Evolutionary conservation across 1,284 basidiomycete genomes (phyloP).

Genomic region (Hypsizygus ulmarius): DNA sequence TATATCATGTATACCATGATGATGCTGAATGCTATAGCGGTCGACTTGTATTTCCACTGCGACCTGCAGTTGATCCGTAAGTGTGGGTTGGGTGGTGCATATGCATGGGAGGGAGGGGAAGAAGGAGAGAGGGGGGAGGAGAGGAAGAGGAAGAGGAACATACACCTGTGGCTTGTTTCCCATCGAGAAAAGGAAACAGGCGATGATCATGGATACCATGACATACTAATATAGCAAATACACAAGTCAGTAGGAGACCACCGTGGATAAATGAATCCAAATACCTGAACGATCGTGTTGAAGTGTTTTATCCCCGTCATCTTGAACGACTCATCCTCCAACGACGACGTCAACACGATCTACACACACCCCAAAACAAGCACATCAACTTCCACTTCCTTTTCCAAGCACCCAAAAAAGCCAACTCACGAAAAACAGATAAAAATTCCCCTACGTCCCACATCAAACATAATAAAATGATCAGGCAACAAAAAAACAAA

Average conservation of each 20-base stretch:
- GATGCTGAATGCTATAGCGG: slow-evolving; percentile 74
- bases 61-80: slow-evolving; percentile 47
- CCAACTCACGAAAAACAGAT: slow-evolving; percentile 86
- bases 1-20: slow-evolving; percentile 82
- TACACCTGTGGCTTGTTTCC: slow-evolving; percentile 92
- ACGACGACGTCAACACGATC: slow-evolving; percentile 85
- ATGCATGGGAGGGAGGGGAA: no score
- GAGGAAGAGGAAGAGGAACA: slow-evolving; percentile 25
- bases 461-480: neutral
- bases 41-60: slow-evolving; percentile 82
- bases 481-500: slow-evolving; percentile 1
- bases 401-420: no score
- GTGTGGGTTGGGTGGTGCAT: neutral
- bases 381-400: neutral
- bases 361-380: slow-evolving; percentile 24
- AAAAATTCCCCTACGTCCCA: slow-evolving; percentile 78
- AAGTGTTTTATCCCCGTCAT: slow-evolving; percentile 72
- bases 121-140: no score
- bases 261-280: slow-evolving; percentile 14
- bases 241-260: slow-evolving; percentile 13
- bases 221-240: slow-evolving; percentile 57
- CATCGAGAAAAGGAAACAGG: slow-evolving; percentile 94
- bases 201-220: slow-evolving; percentile 81
- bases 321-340: slow-evolving; percentile 76
- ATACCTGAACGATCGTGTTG: slow-evolving; percentile 77